These are phyloP conservation scores for Chenopodium album DNA, from an alignment of 148 eudicot genomes.

Conservation along the genomic window DNA sequence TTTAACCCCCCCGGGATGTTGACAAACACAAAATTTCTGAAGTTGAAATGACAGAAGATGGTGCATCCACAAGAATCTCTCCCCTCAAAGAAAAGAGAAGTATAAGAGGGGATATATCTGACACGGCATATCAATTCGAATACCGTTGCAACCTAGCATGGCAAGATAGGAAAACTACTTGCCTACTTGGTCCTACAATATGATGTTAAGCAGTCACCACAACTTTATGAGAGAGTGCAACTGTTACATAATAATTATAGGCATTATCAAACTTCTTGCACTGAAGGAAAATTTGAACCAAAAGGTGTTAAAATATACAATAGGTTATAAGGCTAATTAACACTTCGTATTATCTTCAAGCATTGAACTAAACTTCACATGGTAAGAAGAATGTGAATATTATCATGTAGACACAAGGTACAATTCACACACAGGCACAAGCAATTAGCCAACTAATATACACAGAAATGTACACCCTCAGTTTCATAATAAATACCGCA, in stretches of 20 bases:
- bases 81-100: not conserved
- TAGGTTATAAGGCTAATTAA: too few relatives aligned
- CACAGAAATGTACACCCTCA: not conserved
- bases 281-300: not conserved
- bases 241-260: not conserved
- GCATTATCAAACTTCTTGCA: not conserved
- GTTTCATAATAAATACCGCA: too few relatives aligned
- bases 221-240: not conserved
- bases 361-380: not conserved
- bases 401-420: not conserved
- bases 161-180: not conserved
- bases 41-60: not conserved
- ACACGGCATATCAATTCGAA: not conserved
- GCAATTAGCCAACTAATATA: not conserved
- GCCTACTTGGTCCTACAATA: not conserved
- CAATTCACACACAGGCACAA: not conserved
- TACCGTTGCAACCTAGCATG: not conserved
- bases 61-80: not conserved
- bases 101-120: not conserved
- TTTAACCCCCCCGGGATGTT: too few relatives aligned
- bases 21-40: not conserved
- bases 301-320: not conserved
- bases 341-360: not conserved
- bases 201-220: not conserved
- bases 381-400: not conserved